phyloP scores from a whole-genome alignment of 2,329 filamentous ascomycete species.

The Cercospora sp. region DNA sequence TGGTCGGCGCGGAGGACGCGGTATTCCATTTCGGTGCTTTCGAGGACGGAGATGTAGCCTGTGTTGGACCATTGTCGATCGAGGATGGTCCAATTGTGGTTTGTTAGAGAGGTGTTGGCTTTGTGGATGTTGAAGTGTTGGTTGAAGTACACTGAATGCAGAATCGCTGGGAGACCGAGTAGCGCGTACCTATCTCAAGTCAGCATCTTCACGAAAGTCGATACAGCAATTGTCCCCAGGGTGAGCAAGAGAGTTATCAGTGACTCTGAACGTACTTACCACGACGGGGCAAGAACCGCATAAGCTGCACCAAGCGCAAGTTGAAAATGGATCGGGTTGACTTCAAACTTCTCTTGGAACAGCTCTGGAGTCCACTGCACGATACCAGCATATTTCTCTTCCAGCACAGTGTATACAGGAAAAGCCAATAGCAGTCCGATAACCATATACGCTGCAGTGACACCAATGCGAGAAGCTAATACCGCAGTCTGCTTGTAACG shows the following conservation, averaged over 20 bases:
- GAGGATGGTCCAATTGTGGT: constrained; percentile 70
- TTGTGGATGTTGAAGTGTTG: constrained; percentile 58
- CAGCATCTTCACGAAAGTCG: neutral
- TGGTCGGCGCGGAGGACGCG: constrained; percentile 90
- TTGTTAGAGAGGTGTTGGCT: constrained; percentile 49
- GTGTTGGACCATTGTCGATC: constrained; percentile 84
- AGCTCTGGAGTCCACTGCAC: constrained; percentile 12
- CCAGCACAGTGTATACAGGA: constrained; percentile 10
- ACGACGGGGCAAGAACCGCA: constrained; percentile 6
- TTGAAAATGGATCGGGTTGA: constrained; percentile 65
- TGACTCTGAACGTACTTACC: too few species aligned
- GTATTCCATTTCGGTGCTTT: constrained; percentile 70
- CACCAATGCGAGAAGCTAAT: constrained; percentile 1
- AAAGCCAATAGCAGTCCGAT: constrained; percentile 3
- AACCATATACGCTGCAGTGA: neutral
- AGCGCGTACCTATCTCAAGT: constrained; percentile 45
- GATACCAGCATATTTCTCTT: constrained; percentile 11
- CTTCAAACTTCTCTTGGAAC: constrained; percentile 9
- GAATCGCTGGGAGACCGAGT: constrained; percentile 68
- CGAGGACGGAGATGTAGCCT: constrained; percentile 87
- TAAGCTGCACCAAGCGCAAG: constrained; percentile 66
- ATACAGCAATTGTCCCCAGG: neutral
- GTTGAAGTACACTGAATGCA: constrained; percentile 72
- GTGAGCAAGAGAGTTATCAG: too few species aligned
- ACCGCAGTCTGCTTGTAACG: constrained; percentile 9